These are phyloP conservation scores for Amaranthus palmeri DNA, from an alignment of 148 eudicot genomes.

Conservation along the genomic window DNA sequence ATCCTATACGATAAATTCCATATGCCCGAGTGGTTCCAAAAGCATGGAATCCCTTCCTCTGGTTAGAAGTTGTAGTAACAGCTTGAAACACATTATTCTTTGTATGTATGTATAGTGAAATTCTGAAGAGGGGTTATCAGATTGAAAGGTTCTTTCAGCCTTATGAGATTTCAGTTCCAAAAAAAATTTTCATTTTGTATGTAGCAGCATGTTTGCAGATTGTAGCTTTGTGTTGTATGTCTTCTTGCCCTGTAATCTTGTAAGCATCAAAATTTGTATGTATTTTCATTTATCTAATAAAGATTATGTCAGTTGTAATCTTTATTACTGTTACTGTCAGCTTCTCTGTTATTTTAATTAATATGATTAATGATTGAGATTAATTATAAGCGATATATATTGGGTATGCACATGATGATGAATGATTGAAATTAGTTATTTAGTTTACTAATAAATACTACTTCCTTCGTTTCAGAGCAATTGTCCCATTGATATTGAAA, in stretches of 20 bases:
- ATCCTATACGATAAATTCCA: slow-evolving; percentile 71
- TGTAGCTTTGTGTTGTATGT: slow-evolving; percentile 32
- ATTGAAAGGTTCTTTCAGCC: slow-evolving; percentile 8
- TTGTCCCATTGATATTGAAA: too few relatives aligned
- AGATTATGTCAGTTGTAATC: slow-evolving; percentile 16
- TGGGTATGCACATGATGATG: too few relatives aligned
- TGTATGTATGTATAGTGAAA: slow-evolving; percentile 41
- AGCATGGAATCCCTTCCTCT: slow-evolving; percentile 79
- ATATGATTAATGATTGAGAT: too few relatives aligned
- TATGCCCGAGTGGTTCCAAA: slow-evolving; percentile 97
- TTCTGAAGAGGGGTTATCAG: slow-evolving; percentile 19
- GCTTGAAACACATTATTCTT: slow-evolving; percentile 12
- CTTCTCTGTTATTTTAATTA: too few relatives aligned
- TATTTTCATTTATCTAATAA: slow-evolving; percentile 22
- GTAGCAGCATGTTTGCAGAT: slow-evolving; percentile 29
- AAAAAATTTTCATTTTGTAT: slow-evolving; percentile 15
- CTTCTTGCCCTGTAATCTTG: slow-evolving; percentile 20
- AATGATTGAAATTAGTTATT: too few relatives aligned
- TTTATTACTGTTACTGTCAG: neutral
- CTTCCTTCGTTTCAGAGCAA: too few relatives aligned
- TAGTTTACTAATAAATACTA: too few relatives aligned
- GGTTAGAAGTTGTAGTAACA: slow-evolving; percentile 39
- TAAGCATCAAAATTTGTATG: slow-evolving; percentile 27
- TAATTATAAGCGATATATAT: too few relatives aligned
- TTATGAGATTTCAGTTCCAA: slow-evolving; percentile 24